Evolutionary conservation across 331 rosid species (phyloP).

Genomic region (Malus hybrid): DNA sequence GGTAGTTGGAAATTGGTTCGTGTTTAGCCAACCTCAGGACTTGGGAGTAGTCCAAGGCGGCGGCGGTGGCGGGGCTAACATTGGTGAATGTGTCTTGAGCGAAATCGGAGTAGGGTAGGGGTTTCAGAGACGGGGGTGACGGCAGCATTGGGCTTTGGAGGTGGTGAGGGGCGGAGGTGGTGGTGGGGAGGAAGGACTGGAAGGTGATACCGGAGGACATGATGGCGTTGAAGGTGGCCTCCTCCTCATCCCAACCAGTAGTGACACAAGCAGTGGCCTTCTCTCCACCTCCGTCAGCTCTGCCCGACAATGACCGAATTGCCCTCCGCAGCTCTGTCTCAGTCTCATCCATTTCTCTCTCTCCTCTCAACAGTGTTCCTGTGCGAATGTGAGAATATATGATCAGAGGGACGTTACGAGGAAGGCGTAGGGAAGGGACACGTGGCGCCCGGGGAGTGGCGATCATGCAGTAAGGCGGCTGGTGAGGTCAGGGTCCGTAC

Average conservation of each 20-base stretch:
- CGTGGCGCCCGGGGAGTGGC: conserved; percentile 14
- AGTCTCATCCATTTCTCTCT: background rate
- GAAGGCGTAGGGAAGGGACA: conserved; percentile 4
- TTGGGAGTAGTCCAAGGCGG: background rate
- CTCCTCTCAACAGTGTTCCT: background rate
- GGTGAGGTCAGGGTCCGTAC: background rate
- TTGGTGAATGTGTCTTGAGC: background rate
- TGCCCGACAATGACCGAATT: background rate
- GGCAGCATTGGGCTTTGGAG: conserved; percentile 1
- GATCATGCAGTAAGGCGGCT: background rate
- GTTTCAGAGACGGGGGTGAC: background rate
- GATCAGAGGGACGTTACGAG: background rate
- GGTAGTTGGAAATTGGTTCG: background rate
- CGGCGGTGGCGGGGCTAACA: background rate
- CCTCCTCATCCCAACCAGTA: background rate
- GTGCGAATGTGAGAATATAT: too few species aligned
- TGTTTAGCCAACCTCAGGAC: conserved; percentile 2
- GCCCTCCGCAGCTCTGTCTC: background rate
- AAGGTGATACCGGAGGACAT: conserved; percentile 38
- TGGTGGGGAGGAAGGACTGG: conserved; percentile 36
- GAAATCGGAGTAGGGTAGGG: background rate
- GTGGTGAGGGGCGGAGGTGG: background rate
- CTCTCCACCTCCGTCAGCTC: background rate
- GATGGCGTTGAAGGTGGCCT: conserved; percentile 32
- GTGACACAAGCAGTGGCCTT: background rate